Evolutionary conservation across 2,329 filamentous ascomycete species (phyloP), one percentile per base, ranked within the genome.

Genomic region (Aspergillus flavus): DNA sequence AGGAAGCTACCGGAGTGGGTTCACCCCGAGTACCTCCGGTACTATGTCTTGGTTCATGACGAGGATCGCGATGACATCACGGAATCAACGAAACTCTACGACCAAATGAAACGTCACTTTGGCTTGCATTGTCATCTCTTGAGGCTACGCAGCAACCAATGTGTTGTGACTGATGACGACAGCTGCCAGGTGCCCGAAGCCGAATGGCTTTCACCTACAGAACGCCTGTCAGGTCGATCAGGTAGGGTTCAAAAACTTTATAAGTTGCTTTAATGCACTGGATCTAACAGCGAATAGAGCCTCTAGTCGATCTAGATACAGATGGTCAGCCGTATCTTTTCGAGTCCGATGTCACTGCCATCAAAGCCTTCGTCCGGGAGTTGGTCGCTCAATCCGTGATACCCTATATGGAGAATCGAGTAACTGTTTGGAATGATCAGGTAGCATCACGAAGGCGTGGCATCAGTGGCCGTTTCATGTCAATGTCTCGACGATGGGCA

Each of bases 31-130:
- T 99, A 95, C 76, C 82, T 99, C 67, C 87, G 95, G 66, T 99
- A 99, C 78, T 99, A 99, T 78, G 92, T 99, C 19, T 83, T 99
- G 48, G 90, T 99, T 21, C 95, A 99, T 72, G 95, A 99, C 71
- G 96, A 99, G 79, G 95, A 99, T 74, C 89, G 88, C 65, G 94
- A 97, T 73, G 94, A 99, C 75, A 96, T 98, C 65, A 87, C 88
- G 43, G 91, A 93, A 78, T 96, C 94, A 14, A 94, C 94, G 77
- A 87, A 89, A 21, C 83, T 98, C 32, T 99, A 97, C 77, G 95
- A 99, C 71, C 93, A 97, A 77, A 99, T 99, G 96, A 99, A 98
- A 79, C 89, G 95, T n/a, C 93, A 97, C 79, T 92, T 99, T 67
- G 95, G 95, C 1, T 82, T 98, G 55, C 94, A 99, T 78, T 99